Conservation (phyloP, 2,329 filamentous ascomycete species). For the Aspergillus tamarii region DNA sequence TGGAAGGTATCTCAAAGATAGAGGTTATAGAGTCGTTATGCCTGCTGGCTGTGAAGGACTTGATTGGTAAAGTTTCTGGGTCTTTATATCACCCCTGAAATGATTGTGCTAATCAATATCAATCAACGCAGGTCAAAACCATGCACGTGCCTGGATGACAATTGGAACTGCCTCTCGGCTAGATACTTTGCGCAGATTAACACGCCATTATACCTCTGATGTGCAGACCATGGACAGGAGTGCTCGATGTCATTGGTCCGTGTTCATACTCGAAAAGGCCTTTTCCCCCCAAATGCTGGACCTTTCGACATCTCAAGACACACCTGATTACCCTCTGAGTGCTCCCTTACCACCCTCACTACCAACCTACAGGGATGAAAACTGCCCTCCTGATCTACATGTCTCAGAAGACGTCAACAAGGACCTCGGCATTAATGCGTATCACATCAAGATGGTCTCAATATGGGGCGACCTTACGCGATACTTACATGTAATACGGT, state of each 20-base stretch:
- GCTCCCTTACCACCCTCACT: neutral
- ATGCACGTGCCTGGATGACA: slow-evolving; percentile 12
- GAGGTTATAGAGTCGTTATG: slow-evolving; percentile 12
- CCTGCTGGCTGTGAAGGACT: slow-evolving; percentile 9
- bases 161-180: slow-evolving; percentile 13
- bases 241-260: slow-evolving; percentile 10
- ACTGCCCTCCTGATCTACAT: neutral
- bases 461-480: slow-evolving; percentile 7
- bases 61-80: neutral
- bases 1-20: neutral
- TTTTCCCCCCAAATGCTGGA: neutral
- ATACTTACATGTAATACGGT: slow-evolving; percentile 5
- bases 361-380: neutral
- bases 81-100: neutral
- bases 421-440: slow-evolving; percentile 11
- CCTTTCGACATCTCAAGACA: neutral
- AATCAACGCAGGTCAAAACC: neutral
- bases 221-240: neutral
- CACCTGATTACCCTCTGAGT: slow-evolving; percentile 6
- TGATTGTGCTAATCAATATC: neutral
- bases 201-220: neutral
- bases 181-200: neutral
- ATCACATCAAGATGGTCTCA: slow-evolving; percentile 5
- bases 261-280: slow-evolving; percentile 13
- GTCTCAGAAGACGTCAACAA: neutral